Conservation (phyloP, 805 yeast genomes). For the Saccharomycopsis javanensis region DNA sequence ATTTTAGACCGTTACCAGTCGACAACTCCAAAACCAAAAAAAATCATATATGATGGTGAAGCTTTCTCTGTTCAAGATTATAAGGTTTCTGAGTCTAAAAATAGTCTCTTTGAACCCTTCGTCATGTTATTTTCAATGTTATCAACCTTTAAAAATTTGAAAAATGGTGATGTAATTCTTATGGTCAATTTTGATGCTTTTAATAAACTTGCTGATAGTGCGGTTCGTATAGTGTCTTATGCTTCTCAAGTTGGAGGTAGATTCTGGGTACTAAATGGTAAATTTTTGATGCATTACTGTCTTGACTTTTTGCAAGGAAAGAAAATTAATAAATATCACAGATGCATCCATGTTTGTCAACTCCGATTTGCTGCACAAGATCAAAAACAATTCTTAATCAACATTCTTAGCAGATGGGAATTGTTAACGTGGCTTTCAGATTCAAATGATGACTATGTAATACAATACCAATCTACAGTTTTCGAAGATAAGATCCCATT, state of each 20-base stretch:
- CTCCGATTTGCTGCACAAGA: constrained; percentile 27
- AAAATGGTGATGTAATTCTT: constrained; percentile 2
- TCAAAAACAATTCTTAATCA: constrained; percentile 56
- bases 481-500: constrained; percentile 24
- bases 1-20: neutral
- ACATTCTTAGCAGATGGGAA: constrained; percentile 34
- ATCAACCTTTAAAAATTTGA: constrained; percentile 3
- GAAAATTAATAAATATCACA: constrained; percentile 22
- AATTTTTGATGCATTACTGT: constrained; percentile 39
- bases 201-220: constrained; percentile 34
- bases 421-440: constrained; percentile 2
- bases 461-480: constrained; percentile 33
- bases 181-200: neutral
- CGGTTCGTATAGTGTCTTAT: constrained; percentile 65
- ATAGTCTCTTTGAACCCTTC: constrained; percentile 17
- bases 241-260: constrained; percentile 80
- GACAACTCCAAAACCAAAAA: neutral
- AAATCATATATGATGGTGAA: neutral
- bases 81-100: constrained; percentile 20
- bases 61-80: neutral
- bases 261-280: constrained; percentile 91
- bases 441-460: neutral
- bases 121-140: constrained; percentile 10
- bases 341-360: neutral
- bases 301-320: neutral